Conservation (phyloP, 495 filamentous ascomycete species). For the Aspergillus haitiensis region DNA sequence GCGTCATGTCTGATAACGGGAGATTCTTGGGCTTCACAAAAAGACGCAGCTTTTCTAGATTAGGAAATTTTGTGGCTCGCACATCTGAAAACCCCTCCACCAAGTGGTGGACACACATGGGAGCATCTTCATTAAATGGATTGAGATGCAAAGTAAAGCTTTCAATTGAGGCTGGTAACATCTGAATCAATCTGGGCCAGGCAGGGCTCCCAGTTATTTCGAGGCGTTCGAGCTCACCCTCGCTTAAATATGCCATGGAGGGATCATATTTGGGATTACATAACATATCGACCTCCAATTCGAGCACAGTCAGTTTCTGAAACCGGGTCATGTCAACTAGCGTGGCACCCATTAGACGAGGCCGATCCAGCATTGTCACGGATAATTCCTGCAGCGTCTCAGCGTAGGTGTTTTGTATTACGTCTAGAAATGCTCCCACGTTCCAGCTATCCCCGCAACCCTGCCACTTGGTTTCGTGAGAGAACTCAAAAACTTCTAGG, state of each 20-base stretch:
- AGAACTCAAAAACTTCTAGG: slow-evolving; percentile 16
- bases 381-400: slow-evolving; percentile 5
- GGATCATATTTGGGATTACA: slow-evolving; percentile 7
- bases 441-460: slow-evolving; percentile 18
- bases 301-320: slow-evolving; percentile 9
- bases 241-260: slow-evolving; percentile 6
- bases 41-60: slow-evolving; percentile 1
- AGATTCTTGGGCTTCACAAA: neutral
- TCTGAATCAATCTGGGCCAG: slow-evolving; percentile 11
- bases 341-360: neutral
- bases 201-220: neutral
- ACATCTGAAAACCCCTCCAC: slow-evolving; percentile 5
- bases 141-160: slow-evolving; percentile 2
- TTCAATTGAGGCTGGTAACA: slow-evolving; percentile 12
- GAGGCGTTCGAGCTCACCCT: neutral
- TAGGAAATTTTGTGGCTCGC: slow-evolving; percentile 7
- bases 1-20: neutral
- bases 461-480: slow-evolving; percentile 20
- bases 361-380: slow-evolving; percentile 2
- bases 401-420: slow-evolving; percentile 4
- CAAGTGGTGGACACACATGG: slow-evolving; percentile 2
- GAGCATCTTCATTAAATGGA: neutral
- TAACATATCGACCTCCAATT: slow-evolving; percentile 11
- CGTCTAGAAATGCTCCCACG: slow-evolving; percentile 5
- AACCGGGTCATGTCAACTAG: slow-evolving; percentile 13